Conservation (phyloP, 768 basidiomycete species). For the Mycena floridula region DNA sequence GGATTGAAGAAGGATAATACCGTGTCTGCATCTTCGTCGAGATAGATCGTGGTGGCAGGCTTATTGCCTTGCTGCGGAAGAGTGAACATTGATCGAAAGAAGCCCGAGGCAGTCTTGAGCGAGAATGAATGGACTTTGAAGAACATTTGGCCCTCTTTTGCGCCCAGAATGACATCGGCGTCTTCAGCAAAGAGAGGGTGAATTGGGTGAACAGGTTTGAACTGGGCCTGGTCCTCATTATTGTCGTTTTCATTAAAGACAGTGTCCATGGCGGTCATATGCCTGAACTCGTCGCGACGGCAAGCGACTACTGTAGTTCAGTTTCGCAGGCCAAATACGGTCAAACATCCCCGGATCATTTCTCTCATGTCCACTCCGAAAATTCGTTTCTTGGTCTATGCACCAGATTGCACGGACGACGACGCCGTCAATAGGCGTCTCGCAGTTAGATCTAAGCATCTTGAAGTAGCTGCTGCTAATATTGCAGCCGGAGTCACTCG, state of each 20-base stretch:
- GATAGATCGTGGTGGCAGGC: slow-evolving; percentile 35
- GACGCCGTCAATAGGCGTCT: slow-evolving; percentile 33
- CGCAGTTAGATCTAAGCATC: slow-evolving; percentile 30
- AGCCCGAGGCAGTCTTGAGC: slow-evolving; percentile 57
- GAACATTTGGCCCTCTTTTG: slow-evolving; percentile 39
- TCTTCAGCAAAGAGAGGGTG: slow-evolving; percentile 45
- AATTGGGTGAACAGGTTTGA: too few species aligned
- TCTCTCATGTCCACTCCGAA: slow-evolving; percentile 5
- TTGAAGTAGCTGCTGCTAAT: slow-evolving; percentile 23
- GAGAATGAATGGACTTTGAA: slow-evolving; percentile 58
- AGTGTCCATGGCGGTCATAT: not conserved
- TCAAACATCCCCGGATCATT: slow-evolving; percentile 2
- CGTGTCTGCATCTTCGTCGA: slow-evolving; percentile 51
- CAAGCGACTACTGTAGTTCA: not conserved
- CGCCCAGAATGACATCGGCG: slow-evolving; percentile 49
- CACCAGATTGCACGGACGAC: slow-evolving; percentile 38
- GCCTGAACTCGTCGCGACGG: not conserved
- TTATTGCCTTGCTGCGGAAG: slow-evolving; percentile 36
- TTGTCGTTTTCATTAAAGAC: not conserved
- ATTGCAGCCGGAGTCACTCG: slow-evolving; percentile 26
- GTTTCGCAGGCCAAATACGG: not conserved
- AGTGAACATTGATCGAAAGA: slow-evolving; percentile 57
- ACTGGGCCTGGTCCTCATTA: not conserved
- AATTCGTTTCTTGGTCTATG: slow-evolving; percentile 34
- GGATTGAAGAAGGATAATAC: too few species aligned